Base-by-base conservation (phyloP, 129 eudicot species). In the Mikania micrantha region DNA sequence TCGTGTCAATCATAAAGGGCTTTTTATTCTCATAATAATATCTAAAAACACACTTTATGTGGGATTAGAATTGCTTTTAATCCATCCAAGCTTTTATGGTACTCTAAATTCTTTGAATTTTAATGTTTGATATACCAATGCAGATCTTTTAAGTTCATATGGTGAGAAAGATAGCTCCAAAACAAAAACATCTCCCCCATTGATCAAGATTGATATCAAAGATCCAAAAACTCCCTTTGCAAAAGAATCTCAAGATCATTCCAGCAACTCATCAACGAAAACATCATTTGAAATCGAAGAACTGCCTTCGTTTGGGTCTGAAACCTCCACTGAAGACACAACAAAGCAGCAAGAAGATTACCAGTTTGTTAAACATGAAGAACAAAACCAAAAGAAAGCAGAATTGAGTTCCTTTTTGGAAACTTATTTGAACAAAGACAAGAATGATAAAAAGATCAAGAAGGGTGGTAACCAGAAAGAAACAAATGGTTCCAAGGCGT, bases 271-370 rank as follows among this genome's bases (percentile, higher is more conserved):
- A 64, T 72, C 85, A 7, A 79, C 72, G 4, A 82, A 76, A 61
- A 59, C 81, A 12, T 70, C 85, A 11, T 79, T 75, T 16, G 85
- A 82, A 67, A 80, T 85, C 29, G 77, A 79, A 64, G 87, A 82
- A 54, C 47, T 80, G 28, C 85, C 83, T 13, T 73, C 69, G 7
- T 81, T 75, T 67, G 72, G 84, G 42, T 85, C 87, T 1, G 84
- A 81, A 39, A 56, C 86, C 66, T 82, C 91, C 27, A 82, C 78
- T 1, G 81, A 73, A 44, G 83, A 82, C 66, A 76, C 82, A 20
- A 57, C 69, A 35, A 82, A 76, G 70, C 32, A 69, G 0, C 80
- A 79, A 45, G 76, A 71, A 69, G 80, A 76, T 60, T 68, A 60
- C 68, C 42, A 68, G 34, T 36, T 47, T 76, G 28, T 68, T 38